These are phyloP conservation scores for Calonectria leucothoes DNA, from an alignment of 2,329 filamentous ascomycete genomes.

Conservation along the genomic window DNA sequence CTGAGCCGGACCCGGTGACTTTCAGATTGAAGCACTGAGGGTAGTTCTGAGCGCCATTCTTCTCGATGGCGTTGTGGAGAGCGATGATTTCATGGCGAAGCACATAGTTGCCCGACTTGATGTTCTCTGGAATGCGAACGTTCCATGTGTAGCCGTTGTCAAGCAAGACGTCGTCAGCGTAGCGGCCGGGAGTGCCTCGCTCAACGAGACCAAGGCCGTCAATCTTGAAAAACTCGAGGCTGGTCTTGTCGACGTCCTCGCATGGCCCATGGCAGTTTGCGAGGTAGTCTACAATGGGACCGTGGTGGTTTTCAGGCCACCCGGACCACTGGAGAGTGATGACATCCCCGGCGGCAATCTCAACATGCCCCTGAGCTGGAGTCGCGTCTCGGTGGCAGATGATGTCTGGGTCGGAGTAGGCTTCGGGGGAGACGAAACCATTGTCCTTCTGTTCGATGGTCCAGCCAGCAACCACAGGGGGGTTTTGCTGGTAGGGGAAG, in stretches of 20 bases:
- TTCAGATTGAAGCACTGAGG: constrained; percentile 64
- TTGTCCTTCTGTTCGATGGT: constrained; percentile 55
- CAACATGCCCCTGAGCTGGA: constrained; percentile 53
- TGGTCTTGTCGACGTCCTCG: constrained; percentile 53
- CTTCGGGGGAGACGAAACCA: constrained; percentile 60
- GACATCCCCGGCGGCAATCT: constrained; percentile 57
- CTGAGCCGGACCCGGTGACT: constrained; percentile 54
- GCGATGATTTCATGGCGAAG: constrained; percentile 67
- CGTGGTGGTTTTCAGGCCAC: constrained; percentile 62
- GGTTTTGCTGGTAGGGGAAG: constrained; percentile 50
- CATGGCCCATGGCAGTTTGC: constrained; percentile 57
- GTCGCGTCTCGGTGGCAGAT: constrained; percentile 59
- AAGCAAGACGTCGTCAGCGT: constrained; percentile 58
- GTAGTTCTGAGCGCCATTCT: constrained; percentile 61
- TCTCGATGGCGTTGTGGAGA: constrained; percentile 58
- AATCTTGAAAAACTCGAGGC: constrained; percentile 60
- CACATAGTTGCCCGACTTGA: constrained; percentile 65
- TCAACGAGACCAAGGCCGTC: constrained; percentile 54
- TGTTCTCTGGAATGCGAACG: constrained; percentile 59
- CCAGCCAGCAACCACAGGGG: constrained; percentile 54
- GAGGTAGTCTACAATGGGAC: constrained; percentile 60
- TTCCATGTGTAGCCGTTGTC: constrained; percentile 63
- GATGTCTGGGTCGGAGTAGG: constrained; percentile 56
- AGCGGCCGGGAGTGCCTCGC: constrained; percentile 49
- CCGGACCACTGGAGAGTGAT: constrained; percentile 61